Evolutionary conservation across 2,329 filamentous ascomycete genomes (phyloP).

Genomic region (Dothideomycetes sp.): DNA sequence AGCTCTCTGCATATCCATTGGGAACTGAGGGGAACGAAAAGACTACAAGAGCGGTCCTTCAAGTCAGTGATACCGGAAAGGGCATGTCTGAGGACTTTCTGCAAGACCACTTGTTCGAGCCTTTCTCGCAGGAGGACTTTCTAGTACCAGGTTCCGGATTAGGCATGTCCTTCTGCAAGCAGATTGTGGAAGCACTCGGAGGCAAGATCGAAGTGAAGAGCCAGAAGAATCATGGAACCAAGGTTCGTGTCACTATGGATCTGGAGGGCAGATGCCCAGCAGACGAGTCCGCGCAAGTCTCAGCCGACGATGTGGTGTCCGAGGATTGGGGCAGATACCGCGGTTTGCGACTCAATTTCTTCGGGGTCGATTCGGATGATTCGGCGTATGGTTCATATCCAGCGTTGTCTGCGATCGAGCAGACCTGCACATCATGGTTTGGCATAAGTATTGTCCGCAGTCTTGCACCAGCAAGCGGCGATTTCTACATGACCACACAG

Average conservation of each 20-base stretch:
- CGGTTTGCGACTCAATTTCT: conserved; percentile 2
- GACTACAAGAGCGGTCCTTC: conserved; percentile 1
- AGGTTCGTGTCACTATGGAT: conserved; percentile 31
- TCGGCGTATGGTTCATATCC: background rate
- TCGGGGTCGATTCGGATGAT: background rate
- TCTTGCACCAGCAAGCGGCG: background rate
- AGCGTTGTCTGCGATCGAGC: background rate
- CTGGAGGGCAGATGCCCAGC: too few species aligned
- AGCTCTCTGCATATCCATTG: conserved; percentile 2
- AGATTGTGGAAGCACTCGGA: conserved; percentile 16
- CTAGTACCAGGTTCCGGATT: conserved; percentile 52
- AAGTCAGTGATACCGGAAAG: conserved; percentile 51
- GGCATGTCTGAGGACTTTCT: conserved; percentile 57
- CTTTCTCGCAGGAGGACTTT: conserved; percentile 54
- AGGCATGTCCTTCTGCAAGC: conserved; percentile 52
- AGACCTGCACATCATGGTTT: conserved; percentile 1
- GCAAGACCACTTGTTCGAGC: conserved; percentile 48
- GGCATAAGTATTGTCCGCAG: background rate
- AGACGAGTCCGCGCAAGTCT: too few species aligned
- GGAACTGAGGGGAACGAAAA: background rate
- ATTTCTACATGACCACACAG: conserved; percentile 1
- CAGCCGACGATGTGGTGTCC: too few species aligned
- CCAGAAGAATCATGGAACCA: conserved; percentile 43
- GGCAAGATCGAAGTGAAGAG: conserved; percentile 36
- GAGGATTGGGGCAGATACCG: too few species aligned